Evolutionary conservation across 164 flowering plant genomes (phyloP), one percentile per base, ranked within the genome.

Genomic region (Magnolia sinica): DNA sequence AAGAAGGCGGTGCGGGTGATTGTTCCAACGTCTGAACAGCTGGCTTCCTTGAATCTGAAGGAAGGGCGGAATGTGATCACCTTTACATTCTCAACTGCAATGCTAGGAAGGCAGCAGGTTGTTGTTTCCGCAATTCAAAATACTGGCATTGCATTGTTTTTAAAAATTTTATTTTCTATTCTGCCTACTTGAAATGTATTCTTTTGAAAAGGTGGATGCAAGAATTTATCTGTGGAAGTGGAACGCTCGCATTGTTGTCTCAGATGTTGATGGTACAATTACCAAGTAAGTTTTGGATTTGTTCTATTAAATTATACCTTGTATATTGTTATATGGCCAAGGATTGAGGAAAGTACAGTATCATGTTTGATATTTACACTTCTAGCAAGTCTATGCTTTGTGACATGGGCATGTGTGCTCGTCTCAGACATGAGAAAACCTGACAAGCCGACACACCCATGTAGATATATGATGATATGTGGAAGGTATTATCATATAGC

Each of bases 211-310:
- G 99, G 98, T 96, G 78, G 97, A 96, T 82, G 97, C 98, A 20
- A 87, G 92, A 78, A 91, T 96, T 75, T 96, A 86, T 81, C 80
- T 96, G 82, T 96, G 99, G 99, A 94, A 90, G 86, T 96, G 97
- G 98, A 90, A 91, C 84, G 82, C 94, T 59, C 91, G 88, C 11
- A 83, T 96, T 73, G 98, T 96, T 70, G 87, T 96, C 71, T 94
- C 99, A 59, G 99, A 94, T 84, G 99, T 96, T 77, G 99, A 96
- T 85, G 99, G 99, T 70, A 96, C 99, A 64, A 96, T 96, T 74
- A 96, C 99, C 70, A 91, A 83, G 99, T 96, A 85, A 85, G 90
- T 22, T 13, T 37, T 50, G 37, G 1, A 51, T 52, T 59, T 76
- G n/a, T 24, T 76, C 27, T 68, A 31, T 55, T 69, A 4, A 1